Evolutionary conservation across 2,329 filamentous ascomycete species (phyloP), one percentile per base, ranked within the genome.

Genomic region (Pseudogymnoascus sp.): DNA sequence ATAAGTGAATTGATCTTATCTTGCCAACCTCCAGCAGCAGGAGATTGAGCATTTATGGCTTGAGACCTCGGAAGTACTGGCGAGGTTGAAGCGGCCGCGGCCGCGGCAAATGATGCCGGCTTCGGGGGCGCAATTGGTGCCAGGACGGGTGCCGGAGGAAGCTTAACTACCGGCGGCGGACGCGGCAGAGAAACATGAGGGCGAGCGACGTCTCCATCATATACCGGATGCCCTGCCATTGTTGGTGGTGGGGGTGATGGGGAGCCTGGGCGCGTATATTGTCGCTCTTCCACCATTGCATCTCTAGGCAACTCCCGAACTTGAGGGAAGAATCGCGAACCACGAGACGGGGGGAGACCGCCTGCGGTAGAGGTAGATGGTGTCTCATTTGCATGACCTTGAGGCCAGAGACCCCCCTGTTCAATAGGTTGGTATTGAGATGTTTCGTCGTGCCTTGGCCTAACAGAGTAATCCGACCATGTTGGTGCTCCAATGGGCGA

Each of bases 1-100:
- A 86, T 84, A 50, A 96, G 82, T 53, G 83, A 87, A 74, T 96
- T 92, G 74, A 97, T 92, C 70, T 87, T 87, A 69, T 89, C 88
- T 74, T 96, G 91, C 92, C 92, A 93, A 38, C 44, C 42, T 37
- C 53, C 59, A 35, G 37, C 59, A n/a, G 29, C 66, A 21, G 66
- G 31, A 63, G 67, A 67, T 33, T 69, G 78, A 19, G 79, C 77
- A 21, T 78, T 68, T 21, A 21, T 33, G 50, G 9, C 29, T 56
- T 70, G 71, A 17, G 68, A 68, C 26, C 59, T 63, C 61, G 56
- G 40, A 17, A 67, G 61, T 7, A 63, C 37, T 61, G 67, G 53
- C 23, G 64, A 66, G 31, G 67, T 62, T 11, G 61, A 29, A 19
- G 74, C 68, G 33, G 75, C 72, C 15, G 73, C 75, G 1, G 76